Evolutionary conservation across 2,329 filamentous ascomycete genomes (phyloP), one percentile per base, ranked within the genome.

Genomic region (Penicillium sp.): DNA sequence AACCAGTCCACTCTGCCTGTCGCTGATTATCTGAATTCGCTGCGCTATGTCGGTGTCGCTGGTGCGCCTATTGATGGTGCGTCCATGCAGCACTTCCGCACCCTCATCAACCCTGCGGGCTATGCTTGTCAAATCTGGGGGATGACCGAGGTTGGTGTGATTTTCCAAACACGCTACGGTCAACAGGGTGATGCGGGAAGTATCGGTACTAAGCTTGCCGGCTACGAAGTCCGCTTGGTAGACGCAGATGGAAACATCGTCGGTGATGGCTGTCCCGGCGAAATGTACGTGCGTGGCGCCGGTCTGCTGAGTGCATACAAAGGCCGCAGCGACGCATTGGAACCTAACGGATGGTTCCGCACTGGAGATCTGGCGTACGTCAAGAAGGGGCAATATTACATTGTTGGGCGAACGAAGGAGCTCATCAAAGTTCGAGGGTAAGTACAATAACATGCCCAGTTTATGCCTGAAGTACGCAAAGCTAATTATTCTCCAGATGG

Each of bases 61-160:
- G 79, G 78, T 14, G 77, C 78, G 0, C 70, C 76, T 2, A 68
- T 81, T 9, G 71, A 74, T 10, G 66, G 64, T 2, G 63, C 62
- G 0, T 65, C 71, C 12, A 68, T 77, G 63, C 55, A 65, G n/a
- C 60, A 66, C 40, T 66, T 77, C 53, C 66, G 72, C 29, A 56
- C 59, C 5, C 61, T 75, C 18, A 71, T 80, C 33, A 60, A 70
- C 22, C 54, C 56, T 1, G 62, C 71, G 28, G 74, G 75, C 0
- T 65, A 67, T 14, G 68, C 79, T 12, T 68, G 67, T 9, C 76
- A 78, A 50, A 69, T 78, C 31, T 81, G 75, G 72, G 79, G 79
- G 1, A 79, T 80, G 74, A 80, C 78, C 0, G 79, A 81, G 62
- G 70, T 63, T 57, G 78, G 78, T 47, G 71, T 65, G 57, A 69